Conservation (phyloP, 2,329 filamentous ascomycete genomes). For the Aspergillus glaucus region DNA sequence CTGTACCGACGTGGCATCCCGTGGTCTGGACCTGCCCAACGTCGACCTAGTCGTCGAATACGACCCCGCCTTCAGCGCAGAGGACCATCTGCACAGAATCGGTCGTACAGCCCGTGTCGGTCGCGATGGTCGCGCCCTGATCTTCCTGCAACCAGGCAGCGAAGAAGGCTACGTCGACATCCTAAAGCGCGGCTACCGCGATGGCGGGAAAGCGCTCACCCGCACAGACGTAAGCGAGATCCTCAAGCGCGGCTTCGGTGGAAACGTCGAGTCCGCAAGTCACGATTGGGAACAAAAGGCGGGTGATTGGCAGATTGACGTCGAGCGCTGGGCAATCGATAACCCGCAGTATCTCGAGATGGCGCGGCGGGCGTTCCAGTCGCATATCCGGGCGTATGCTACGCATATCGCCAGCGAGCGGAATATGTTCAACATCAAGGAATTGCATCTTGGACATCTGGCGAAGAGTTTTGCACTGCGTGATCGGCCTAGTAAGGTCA, state of each 20-base stretch:
- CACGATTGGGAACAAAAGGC: constrained; percentile 59
- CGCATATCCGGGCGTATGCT: constrained; percentile 88
- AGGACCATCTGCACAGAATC: constrained; percentile 90
- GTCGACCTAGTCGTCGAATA: constrained; percentile 95
- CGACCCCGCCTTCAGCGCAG: constrained; percentile 86
- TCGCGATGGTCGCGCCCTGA: constrained; percentile 73
- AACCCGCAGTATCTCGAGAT: constrained; percentile 67
- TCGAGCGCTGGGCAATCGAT: constrained; percentile 60
- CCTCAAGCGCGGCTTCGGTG: constrained; percentile 58
- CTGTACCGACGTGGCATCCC: constrained; percentile 91
- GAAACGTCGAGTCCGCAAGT: constrained; percentile 33
- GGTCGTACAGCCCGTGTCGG: constrained; percentile 92
- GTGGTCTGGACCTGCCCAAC: constrained; percentile 89
- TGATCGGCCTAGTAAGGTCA: constrained; percentile 79
- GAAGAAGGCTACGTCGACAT: constrained; percentile 87
- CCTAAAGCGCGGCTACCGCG: constrained; percentile 64
- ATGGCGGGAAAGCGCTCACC: constrained; percentile 57
- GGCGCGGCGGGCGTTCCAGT: constrained; percentile 79
- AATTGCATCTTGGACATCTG: constrained; percentile 83
- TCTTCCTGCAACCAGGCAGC: constrained; percentile 84
- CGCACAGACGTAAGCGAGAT: constrained; percentile 60
- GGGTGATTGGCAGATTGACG: constrained; percentile 61
- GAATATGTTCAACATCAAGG: constrained; percentile 81
- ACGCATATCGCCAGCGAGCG: constrained; percentile 86
- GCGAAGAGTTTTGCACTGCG: constrained; percentile 89